Percentiles rank a stretch among this genome's conserved stretches.
Evolutionary conservation across 192 early-diverging fungal species (phyloP).

Genomic region (Phlyctochytrium arcticum): DNA sequence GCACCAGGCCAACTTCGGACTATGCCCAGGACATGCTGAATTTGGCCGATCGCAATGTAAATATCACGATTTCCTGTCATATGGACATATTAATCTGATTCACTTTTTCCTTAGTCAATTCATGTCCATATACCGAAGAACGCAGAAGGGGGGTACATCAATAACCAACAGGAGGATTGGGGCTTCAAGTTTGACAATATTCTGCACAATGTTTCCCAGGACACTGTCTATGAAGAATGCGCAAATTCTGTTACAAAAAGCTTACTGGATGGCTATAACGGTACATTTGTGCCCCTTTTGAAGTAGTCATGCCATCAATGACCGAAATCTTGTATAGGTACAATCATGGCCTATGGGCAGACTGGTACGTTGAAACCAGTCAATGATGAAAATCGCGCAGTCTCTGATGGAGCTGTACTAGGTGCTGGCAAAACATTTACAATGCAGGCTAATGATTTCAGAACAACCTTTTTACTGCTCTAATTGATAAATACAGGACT

Average conservation of each 20-base stretch:
- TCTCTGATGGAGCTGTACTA: not conserved
- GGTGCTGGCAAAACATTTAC: conserved; percentile 63
- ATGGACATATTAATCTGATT: not conserved
- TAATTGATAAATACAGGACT: conserved; percentile 38
- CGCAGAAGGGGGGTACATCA: conserved; percentile 57
- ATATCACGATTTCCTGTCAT: not conserved
- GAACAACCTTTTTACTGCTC: not conserved
- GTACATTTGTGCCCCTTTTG: conserved; percentile 23
- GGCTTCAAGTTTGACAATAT: conserved; percentile 59
- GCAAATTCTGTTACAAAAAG: conserved; percentile 44
- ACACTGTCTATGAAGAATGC: conserved; percentile 61
- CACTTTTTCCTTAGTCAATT: conserved; percentile 24
- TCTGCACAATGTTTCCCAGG: conserved; percentile 58
- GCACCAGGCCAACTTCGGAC: conserved; percentile 55
- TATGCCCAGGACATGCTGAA: conserved; percentile 51
- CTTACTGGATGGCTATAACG: conserved; percentile 59
- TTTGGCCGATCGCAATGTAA: conserved; percentile 46
- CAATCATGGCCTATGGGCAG: conserved; percentile 57
- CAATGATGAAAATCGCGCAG: not conserved
- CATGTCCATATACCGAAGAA: conserved; percentile 61
- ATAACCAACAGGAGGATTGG: conserved; percentile 66
- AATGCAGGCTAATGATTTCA: conserved; percentile 30
- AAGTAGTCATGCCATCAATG: not conserved
- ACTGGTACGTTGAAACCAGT: conserved; percentile 20
- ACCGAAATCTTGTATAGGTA: conserved; percentile 25